Evolutionary conservation across 2,329 filamentous ascomycete genomes (phyloP).

Genomic region (Colletotrichum paranaense): DNA sequence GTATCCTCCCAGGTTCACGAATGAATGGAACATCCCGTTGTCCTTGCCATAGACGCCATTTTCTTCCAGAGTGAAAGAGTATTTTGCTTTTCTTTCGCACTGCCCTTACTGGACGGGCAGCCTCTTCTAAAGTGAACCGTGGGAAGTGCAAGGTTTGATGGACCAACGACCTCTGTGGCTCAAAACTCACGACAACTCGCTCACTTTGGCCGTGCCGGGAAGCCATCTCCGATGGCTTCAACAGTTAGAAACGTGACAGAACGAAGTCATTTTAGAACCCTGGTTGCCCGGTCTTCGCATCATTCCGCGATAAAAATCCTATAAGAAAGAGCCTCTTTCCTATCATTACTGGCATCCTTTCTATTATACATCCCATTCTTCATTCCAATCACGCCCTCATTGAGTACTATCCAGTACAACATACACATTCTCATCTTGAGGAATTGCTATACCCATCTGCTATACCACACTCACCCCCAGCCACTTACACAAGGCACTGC

Average conservation of each 20-base stretch:
- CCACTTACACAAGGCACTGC: background rate
- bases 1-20: background rate
- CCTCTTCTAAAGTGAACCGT: background rate
- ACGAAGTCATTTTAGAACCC: too few relatives aligned
- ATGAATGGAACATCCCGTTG: background rate
- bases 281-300: background rate
- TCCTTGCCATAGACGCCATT: background rate
- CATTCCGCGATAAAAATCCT: background rate
- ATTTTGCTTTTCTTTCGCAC: too few relatives aligned
- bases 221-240: background rate
- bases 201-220: too few relatives aligned
- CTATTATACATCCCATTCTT: background rate
- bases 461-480: background rate
- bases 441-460: background rate
- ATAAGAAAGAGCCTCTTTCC: background rate
- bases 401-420: too few relatives aligned
- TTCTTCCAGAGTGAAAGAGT: too few relatives aligned
- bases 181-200: background rate
- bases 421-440: background rate
- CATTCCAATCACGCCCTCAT: too few relatives aligned
- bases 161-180: background rate
- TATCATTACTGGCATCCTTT: background rate
- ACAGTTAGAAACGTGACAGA: too few relatives aligned
- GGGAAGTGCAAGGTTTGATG: background rate
- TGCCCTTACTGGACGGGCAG: too few relatives aligned